Conservation (phyloP, 192 early-diverging fungal genomes). For the Chytriomyces sp. region DNA sequence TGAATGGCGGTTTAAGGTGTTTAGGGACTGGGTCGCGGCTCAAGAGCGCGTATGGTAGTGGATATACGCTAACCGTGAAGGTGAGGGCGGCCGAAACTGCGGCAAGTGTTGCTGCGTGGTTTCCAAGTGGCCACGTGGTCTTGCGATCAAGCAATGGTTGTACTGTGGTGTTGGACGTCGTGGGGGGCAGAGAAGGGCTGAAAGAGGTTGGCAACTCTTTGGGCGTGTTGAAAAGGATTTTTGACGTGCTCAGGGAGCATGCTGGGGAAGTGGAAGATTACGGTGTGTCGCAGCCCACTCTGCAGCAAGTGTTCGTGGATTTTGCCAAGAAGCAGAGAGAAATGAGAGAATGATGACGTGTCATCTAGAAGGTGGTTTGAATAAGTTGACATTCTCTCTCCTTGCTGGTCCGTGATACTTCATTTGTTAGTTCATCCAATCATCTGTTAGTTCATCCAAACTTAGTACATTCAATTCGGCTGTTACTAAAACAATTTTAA, state of each 20-base stretch:
- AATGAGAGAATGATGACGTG: too few species aligned
- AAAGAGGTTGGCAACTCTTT: not conserved
- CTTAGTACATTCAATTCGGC: too few species aligned
- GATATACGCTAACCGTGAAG: constrained; percentile 46
- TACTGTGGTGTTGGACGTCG: not conserved
- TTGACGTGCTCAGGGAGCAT: not conserved
- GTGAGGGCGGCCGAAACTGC: not conserved
- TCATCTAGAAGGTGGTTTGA: too few species aligned
- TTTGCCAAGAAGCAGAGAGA: not conserved
- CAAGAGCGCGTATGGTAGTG: constrained; percentile 52
- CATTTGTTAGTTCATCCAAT: too few species aligned
- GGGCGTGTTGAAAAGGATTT: not conserved
- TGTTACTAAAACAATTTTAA: too few species aligned
- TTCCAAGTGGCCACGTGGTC: not conserved
- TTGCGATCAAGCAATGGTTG: not conserved
- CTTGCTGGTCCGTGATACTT: too few species aligned
- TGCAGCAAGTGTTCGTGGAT: not conserved
- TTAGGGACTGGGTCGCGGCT: constrained; percentile 58
- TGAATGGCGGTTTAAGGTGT: constrained; percentile 61
- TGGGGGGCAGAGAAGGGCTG: not conserved
- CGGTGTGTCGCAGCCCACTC: not conserved
- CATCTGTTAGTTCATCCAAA: too few species aligned
- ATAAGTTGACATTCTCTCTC: too few species aligned
- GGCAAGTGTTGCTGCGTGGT: not conserved
- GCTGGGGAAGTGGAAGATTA: not conserved